A percentile compares a stretch with the other conserved stretches of the same genome.
Conservation (phyloP, 2,329 filamentous ascomycete species). For the Endoconidiophora laricicola region DNA sequence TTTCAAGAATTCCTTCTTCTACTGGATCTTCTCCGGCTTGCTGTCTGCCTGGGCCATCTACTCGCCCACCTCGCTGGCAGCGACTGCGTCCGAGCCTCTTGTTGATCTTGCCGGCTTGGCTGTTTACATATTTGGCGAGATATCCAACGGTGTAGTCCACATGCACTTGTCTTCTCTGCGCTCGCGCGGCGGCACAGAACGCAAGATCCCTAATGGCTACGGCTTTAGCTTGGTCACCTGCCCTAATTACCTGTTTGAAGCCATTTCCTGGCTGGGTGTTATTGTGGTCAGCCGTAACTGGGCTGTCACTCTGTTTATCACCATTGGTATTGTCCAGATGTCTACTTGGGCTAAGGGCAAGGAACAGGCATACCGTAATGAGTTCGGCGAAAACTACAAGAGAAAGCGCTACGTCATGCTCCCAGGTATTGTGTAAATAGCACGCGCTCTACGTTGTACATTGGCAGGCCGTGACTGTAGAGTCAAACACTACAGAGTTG, state of each 20-base stretch:
- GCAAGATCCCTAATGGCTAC: conserved; percentile 73
- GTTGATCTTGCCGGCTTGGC: conserved; percentile 52
- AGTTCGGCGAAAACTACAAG: conserved; percentile 89
- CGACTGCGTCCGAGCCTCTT: conserved; percentile 28
- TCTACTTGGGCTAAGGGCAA: conserved; percentile 77
- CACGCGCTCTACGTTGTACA: background rate
- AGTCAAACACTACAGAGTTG: too few species aligned
- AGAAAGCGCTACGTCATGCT: conserved; percentile 78
- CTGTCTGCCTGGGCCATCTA: conserved; percentile 78
- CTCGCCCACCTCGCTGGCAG: conserved; percentile 52
- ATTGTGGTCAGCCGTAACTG: conserved; percentile 65
- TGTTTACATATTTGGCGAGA: conserved; percentile 61
- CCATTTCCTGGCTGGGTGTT: conserved; percentile 71
- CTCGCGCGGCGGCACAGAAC: conserved; percentile 62
- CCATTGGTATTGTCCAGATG: conserved; percentile 65
- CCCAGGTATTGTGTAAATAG: conserved; percentile 51
- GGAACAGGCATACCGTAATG: conserved; percentile 74
- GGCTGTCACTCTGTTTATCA: conserved; percentile 60
- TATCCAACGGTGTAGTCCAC: conserved; percentile 68
- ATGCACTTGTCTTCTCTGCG: conserved; percentile 62
- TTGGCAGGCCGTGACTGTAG: too few species aligned
- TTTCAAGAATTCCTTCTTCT: conserved; percentile 88
- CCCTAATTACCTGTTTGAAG: conserved; percentile 94
- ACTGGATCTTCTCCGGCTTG: conserved; percentile 73
- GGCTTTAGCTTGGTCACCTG: conserved; percentile 81